Conservation (phyloP, 306 rosid genomes). For the Clitoria ternatea region DNA sequence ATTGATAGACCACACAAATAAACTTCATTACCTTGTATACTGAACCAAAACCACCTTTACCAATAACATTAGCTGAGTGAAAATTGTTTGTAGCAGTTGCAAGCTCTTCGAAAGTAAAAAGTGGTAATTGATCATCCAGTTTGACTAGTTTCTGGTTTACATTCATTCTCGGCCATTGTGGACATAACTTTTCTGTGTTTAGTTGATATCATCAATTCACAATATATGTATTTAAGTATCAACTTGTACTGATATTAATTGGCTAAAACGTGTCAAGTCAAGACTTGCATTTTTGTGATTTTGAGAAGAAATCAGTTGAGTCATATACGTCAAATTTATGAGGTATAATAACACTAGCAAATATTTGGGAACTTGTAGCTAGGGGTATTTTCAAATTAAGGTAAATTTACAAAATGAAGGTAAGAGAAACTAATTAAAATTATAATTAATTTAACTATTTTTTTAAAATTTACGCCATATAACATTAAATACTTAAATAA, state of each 20-base stretch:
- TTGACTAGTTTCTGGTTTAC: neutral
- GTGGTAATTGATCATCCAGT: neutral
- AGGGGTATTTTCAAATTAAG: neutral
- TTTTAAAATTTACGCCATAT: neutral
- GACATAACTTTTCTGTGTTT: neutral
- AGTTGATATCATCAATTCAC: neutral
- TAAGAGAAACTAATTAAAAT: too few species aligned
- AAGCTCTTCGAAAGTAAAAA: conserved; percentile 13
- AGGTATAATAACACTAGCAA: neutral
- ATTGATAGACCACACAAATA: neutral
- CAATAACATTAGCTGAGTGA: neutral
- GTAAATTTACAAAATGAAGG: neutral
- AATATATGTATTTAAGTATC: neutral
- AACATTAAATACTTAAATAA: neutral
- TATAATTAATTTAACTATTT: neutral
- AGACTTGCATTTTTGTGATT: neutral
- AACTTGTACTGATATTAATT: neutral
- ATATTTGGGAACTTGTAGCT: neutral
- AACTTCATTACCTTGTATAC: conserved; percentile 22
- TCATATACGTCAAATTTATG: neutral
- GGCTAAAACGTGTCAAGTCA: neutral
- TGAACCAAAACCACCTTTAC: conserved; percentile 19
- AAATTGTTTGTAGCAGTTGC: conserved; percentile 31
- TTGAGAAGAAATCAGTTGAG: neutral
- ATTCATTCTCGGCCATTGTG: neutral